phyloP scores from a whole-genome alignment of 352 stramenopile species.

The Aphanomyces euteiches region DNA sequence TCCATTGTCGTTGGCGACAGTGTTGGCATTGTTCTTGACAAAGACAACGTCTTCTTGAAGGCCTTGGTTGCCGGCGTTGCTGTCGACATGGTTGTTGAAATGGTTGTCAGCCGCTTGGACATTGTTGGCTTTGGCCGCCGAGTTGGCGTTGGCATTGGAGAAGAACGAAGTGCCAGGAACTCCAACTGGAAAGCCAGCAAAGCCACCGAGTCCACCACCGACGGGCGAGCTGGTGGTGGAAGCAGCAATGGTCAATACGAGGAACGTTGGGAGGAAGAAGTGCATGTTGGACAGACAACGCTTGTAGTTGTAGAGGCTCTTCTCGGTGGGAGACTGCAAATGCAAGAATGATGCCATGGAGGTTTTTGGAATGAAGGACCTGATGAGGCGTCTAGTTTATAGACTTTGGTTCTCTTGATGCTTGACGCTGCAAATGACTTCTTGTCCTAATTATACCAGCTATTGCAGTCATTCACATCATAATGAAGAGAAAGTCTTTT shows the following conservation, averaged over 20 bases:
- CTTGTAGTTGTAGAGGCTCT: too few species aligned
- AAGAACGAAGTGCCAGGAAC: slow-evolving; percentile 2
- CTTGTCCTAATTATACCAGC: too few species aligned
- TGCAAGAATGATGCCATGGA: too few species aligned
- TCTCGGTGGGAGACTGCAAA: too few species aligned
- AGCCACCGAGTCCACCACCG: neutral
- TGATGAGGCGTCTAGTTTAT: too few species aligned
- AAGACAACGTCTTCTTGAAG: neutral
- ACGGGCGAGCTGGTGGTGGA: neutral
- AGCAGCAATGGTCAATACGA: neutral
- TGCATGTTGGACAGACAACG: too few species aligned
- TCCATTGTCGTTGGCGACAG: slow-evolving; percentile 6
- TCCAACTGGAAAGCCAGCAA: neutral
- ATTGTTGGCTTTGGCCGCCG: neutral
- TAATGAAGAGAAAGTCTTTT: too few species aligned
- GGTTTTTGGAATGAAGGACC: too few species aligned
- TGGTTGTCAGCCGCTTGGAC: neutral
- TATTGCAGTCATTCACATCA: too few species aligned
- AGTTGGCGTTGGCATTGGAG: neutral
- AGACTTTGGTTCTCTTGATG: too few species aligned
- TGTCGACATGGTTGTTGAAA: slow-evolving; percentile 17
- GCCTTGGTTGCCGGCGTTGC: slow-evolving; percentile 1
- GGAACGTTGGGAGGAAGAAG: too few species aligned
- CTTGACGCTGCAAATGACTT: too few species aligned
- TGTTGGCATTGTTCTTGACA: slow-evolving; percentile 7